Evolutionary conservation across 345 rosid genomes (phyloP).

Genomic region (Ricinus communis): DNA sequence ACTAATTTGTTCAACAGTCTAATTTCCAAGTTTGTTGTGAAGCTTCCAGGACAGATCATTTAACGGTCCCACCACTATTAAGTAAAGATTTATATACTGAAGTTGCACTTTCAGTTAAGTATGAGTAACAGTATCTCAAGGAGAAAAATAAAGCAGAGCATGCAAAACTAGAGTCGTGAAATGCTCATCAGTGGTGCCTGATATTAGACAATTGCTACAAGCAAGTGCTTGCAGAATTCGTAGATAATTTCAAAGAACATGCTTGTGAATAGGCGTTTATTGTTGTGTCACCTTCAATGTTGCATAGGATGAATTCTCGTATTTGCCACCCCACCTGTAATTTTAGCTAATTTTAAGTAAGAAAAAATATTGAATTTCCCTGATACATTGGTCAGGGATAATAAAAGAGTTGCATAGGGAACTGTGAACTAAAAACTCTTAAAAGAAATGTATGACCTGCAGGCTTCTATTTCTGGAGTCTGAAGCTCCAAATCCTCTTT

Average conservation of each 20-base stretch:
- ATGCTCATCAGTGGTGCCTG: neutral
- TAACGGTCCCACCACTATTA: no score
- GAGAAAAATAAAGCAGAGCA: no score
- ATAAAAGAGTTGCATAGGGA: no score
- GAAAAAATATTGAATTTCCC: neutral
- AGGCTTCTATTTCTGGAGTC: constrained; percentile 62
- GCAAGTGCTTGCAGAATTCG: neutral
- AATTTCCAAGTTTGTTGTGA: no score
- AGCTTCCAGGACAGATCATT: no score
- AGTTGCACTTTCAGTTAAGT: no score
- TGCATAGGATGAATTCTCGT: constrained; percentile 55
- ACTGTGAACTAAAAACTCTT: neutral
- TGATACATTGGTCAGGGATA: no score
- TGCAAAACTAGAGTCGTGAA: no score
- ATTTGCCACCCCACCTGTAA: constrained; percentile 83
- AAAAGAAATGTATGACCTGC: constrained; percentile 44
- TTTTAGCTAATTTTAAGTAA: neutral
- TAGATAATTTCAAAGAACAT: neutral
- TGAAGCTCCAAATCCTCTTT: constrained; percentile 62
- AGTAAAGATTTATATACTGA: no score
- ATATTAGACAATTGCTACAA: neutral
- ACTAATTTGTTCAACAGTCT: no score
- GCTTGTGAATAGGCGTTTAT: neutral
- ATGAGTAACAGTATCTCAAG: no score
- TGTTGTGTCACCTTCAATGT: constrained; percentile 5